Evolutionary conservation across 163 green algal genomes (phyloP).

Genomic region (Botryococcus braunii): DNA sequence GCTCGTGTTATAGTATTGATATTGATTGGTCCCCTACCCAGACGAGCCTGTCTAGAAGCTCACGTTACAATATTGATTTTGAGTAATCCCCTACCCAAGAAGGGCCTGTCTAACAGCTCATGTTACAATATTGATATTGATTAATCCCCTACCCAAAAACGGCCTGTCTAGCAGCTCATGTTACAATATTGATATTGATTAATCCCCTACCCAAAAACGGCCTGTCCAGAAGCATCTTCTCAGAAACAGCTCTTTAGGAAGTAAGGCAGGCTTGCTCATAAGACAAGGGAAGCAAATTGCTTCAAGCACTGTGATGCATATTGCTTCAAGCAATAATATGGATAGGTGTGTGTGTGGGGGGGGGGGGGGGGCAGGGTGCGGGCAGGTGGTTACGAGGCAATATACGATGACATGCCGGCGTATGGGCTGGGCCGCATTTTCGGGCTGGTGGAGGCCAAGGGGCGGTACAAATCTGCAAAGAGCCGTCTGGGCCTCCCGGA

Average conservation of each 20-base stretch:
- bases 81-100: no score
- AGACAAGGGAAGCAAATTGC: background rate
- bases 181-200: no score
- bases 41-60: no score
- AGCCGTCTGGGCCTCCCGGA: background rate
- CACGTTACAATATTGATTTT: no score
- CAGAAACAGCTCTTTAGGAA: background rate
- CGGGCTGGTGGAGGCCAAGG: background rate
- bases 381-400: constrained; percentile 1
- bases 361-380: background rate
- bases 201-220: no score
- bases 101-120: no score
- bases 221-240: background rate
- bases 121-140: no score
- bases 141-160: no score
- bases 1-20: no score
- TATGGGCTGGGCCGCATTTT: background rate
- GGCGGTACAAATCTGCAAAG: background rate
- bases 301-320: no score
- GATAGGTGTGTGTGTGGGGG: background rate
- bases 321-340: background rate
- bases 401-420: constrained; percentile 2
- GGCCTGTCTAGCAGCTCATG: no score
- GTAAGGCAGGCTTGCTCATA: background rate
- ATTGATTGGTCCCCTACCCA: no score